A percentile compares a stretch with the other conserved stretches of the same genome.
Evolutionary conservation across 2,329 filamentous ascomycete species (phyloP).

Genomic region (Basipetospora chlamydospora): DNA sequence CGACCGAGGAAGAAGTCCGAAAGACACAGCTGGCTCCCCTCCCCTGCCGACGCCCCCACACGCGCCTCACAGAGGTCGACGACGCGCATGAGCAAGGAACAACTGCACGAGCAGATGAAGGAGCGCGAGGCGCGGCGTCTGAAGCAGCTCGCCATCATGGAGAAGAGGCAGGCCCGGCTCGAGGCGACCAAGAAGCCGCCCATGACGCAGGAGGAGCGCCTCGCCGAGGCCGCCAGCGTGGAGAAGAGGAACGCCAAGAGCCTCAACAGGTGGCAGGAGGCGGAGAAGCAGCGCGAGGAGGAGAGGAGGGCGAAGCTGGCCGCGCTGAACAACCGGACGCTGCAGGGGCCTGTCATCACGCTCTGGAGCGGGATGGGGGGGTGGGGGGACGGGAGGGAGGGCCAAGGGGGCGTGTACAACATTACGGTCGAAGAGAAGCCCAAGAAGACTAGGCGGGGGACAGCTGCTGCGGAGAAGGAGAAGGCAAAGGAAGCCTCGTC

Average conservation of each 20-base stretch:
- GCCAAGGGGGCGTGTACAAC: conserved; percentile 47
- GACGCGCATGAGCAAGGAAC: conserved; percentile 44
- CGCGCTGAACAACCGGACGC: conserved; percentile 70
- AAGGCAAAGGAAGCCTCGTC: conserved; percentile 13
- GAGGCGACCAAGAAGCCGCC: conserved; percentile 63
- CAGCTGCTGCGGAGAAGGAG: conserved; percentile 20
- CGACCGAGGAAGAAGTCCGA: conserved; percentile 47
- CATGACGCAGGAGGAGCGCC: conserved; percentile 74
- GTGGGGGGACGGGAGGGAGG: conserved; percentile 63
- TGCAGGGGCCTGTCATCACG: conserved; percentile 79
- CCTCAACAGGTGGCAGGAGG: conserved; percentile 84
- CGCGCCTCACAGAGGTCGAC: conserved; percentile 44
- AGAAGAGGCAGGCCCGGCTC: conserved; percentile 53
- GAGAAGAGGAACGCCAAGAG: conserved; percentile 83
- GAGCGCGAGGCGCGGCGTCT: conserved; percentile 57
- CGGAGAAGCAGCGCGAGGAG: conserved; percentile 76
- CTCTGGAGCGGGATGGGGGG: conserved; percentile 88
- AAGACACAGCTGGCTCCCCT: conserved; percentile 42
- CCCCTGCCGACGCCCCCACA: conserved; percentile 37
- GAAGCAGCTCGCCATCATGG: conserved; percentile 55
- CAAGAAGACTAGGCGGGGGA: conserved; percentile 40
- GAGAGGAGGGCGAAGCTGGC: conserved; percentile 72
- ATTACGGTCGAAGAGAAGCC: conserved; percentile 48
- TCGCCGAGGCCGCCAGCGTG: conserved; percentile 67
- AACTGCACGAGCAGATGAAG: conserved; percentile 56